Percentiles rank a stretch among this genome's conserved stretches.
Evolutionary conservation across 2,329 filamentous ascomycete species (phyloP).

Genomic region (Botrytis cinerea): DNA sequence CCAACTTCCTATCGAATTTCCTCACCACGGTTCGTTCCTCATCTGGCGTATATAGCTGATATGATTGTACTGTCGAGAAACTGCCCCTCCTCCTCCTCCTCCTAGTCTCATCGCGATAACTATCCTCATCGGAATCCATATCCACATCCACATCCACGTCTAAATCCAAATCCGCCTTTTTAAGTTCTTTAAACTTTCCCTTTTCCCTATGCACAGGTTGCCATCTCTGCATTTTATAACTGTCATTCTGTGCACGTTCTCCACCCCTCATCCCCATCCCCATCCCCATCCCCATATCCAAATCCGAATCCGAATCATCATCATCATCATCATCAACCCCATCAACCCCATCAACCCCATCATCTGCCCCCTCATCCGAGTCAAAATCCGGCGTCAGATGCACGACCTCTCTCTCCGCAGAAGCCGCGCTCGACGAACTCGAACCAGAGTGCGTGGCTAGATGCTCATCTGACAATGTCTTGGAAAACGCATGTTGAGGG

Average conservation of each 20-base stretch:
- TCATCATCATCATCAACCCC: neutral
- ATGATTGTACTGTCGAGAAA: constrained; percentile 45
- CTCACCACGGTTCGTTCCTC: constrained; percentile 72
- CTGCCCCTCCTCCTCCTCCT: constrained; percentile 38
- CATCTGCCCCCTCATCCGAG: constrained; percentile 35
- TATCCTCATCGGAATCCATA: constrained; percentile 16
- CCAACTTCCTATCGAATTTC: constrained; percentile 76
- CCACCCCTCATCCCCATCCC: constrained; percentile 21
- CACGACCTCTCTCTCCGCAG: constrained; percentile 3
- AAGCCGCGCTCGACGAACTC: neutral
- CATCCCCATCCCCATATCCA: constrained; percentile 18
- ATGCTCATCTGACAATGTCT: constrained; percentile 16
- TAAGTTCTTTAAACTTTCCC: neutral
- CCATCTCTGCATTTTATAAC: constrained; percentile 30
- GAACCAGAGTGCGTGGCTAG: neutral
- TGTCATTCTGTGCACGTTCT: constrained; percentile 27
- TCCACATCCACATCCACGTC: neutral
- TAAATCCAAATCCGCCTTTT: constrained; percentile 9
- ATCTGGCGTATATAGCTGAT: constrained; percentile 59
- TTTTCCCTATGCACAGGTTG: constrained; percentile 26
- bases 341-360: neutral
- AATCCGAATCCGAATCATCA: neutral
- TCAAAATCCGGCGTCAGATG: constrained; percentile 38
- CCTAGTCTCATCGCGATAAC: constrained; percentile 19
- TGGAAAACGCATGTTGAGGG: neutral